Evolutionary conservation across 2,329 filamentous ascomycete species (phyloP), one percentile per base, ranked within the genome.

Genomic region (Dactylellina leptospora): DNA sequence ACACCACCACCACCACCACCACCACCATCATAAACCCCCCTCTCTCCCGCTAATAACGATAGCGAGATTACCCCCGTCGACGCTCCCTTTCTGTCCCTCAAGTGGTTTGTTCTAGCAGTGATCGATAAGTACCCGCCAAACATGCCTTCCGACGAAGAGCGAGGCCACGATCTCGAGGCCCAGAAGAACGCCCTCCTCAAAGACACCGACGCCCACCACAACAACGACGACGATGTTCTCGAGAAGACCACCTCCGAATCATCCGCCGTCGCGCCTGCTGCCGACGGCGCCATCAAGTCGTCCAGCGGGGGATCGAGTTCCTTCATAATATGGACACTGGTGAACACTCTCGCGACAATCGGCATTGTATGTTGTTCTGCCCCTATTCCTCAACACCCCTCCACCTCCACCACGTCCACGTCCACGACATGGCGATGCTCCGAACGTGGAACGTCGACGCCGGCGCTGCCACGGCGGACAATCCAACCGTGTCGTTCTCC

Each of bases 291-390:
- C 22, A 22, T 72, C 33, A 72, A 72, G 42, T 64, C 68, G 13
- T 53, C 68, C n/a, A 48, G 20, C 22, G 62, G 69, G 2, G 44
- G 38, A 48, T 68, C 69, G 13, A 38, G 18, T 16, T 61, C 69
- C 8, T 76, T 76, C 56, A 53, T 84, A 18, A 78, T 83, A 58
- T 88, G 86, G 86, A 87, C 87, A 79, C 75, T 80, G 40, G 81
- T 88, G 76, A 88, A 88, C 77, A 88, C 85, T 13, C 71, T 88
- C 73, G 85, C 86, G 1, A 88, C 86, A 0, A 84, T 88, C 63
- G 84, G 85, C 48, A 88, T 88, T 76, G 86, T 87, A 81, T 77
- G 83, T 78, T 16, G n/a, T 45, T 51, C 40, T n/a, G 6, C 36
- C 36, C 36, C 36, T 16, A 63, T 20, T 30, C 30, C 18, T 53